Evolutionary conservation across 2,329 filamentous ascomycete species (phyloP).

Genomic region (Epichloe elymi): DNA sequence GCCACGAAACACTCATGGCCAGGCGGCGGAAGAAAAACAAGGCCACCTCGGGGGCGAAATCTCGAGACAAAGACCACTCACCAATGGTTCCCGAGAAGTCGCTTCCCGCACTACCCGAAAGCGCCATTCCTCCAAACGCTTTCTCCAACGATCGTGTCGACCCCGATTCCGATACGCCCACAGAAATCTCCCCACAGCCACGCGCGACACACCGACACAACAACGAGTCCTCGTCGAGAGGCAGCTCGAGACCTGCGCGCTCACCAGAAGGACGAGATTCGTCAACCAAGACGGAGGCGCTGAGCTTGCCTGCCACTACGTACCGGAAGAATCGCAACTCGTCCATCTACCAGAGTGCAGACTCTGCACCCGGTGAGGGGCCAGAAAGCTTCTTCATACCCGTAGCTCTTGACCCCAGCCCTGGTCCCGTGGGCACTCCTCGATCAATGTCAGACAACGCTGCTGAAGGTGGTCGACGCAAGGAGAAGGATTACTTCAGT

Average conservation of each 20-base stretch:
- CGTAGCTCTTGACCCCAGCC: slow-evolving; percentile 59
- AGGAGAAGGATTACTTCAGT: slow-evolving; percentile 49
- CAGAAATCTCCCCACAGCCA: slow-evolving; percentile 54
- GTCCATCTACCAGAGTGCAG: slow-evolving; percentile 41
- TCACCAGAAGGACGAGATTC: slow-evolving; percentile 40
- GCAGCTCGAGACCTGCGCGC: slow-evolving; percentile 36
- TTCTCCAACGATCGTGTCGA: slow-evolving; percentile 49
- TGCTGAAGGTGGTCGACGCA: slow-evolving; percentile 31
- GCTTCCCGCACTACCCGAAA: slow-evolving; percentile 76
- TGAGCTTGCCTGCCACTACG: slow-evolving; percentile 59
- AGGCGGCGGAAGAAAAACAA: slow-evolving; percentile 78
- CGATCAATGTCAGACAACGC: slow-evolving; percentile 37
- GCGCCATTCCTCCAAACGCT: slow-evolving; percentile 47
- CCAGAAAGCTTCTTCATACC: slow-evolving; percentile 65
- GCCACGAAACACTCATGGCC: slow-evolving; percentile 93
- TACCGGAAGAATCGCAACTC: slow-evolving; percentile 73
- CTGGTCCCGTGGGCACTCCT: slow-evolving; percentile 41
- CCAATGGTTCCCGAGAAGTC: slow-evolving; percentile 79
- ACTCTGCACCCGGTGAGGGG: slow-evolving; percentile 34
- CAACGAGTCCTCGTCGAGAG: slow-evolving; percentile 42
- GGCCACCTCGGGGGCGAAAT: slow-evolving; percentile 44
- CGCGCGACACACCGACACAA: slow-evolving; percentile 35
- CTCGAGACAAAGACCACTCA: slow-evolving; percentile 48
- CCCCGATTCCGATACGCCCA: slow-evolving; percentile 51
- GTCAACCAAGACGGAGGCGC: slow-evolving; percentile 36